Conservation (phyloP, 2,329 filamentous ascomycete species). For the Curvularia verruculosa region DNA sequence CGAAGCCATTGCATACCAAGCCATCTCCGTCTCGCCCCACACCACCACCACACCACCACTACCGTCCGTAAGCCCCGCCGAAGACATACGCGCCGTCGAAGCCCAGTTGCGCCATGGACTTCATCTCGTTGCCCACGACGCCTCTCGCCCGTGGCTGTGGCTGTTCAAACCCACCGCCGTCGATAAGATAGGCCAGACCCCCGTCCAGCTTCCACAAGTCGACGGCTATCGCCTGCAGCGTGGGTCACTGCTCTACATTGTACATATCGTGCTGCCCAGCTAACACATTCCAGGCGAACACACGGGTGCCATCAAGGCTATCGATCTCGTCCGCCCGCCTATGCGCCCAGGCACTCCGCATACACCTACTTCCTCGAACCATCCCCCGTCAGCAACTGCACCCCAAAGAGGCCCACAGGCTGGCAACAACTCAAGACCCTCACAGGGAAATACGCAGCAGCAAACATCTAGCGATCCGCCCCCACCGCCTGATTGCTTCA, state of each 20-base stretch:
- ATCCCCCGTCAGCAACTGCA: constrained; percentile 27
- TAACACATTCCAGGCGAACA: constrained; percentile 42
- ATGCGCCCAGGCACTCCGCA: constrained; percentile 30
- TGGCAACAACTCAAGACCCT: constrained; percentile 25
- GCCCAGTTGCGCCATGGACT: constrained; percentile 35
- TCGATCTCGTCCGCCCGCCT: constrained; percentile 42
- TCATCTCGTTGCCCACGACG: constrained; percentile 42
- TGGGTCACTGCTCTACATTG: constrained; percentile 16
- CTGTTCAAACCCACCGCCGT: constrained; percentile 38
- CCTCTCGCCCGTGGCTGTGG: constrained; percentile 43
- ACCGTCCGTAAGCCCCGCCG: constrained; percentile 27
- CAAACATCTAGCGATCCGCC: constrained; percentile 20
- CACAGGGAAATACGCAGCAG: constrained; percentile 26
- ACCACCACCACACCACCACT: constrained; percentile 22
- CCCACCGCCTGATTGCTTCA: constrained; percentile 38
- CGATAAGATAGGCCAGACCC: constrained; percentile 31
- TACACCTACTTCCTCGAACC: constrained; percentile 24
- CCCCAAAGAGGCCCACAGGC: constrained; percentile 29
- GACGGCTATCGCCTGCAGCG: constrained; percentile 42
- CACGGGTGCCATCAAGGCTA: constrained; percentile 41
- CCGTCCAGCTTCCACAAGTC: constrained; percentile 32
- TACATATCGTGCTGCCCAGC: constrained; percentile 1
- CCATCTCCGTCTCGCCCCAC: constrained; percentile 42
- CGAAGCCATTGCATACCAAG: constrained; percentile 46
- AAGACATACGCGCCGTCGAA: constrained; percentile 42